Base-by-base conservation (phyloP, 2,329 filamentous ascomycete genomes). In the Penicillium digitatum region DNA sequence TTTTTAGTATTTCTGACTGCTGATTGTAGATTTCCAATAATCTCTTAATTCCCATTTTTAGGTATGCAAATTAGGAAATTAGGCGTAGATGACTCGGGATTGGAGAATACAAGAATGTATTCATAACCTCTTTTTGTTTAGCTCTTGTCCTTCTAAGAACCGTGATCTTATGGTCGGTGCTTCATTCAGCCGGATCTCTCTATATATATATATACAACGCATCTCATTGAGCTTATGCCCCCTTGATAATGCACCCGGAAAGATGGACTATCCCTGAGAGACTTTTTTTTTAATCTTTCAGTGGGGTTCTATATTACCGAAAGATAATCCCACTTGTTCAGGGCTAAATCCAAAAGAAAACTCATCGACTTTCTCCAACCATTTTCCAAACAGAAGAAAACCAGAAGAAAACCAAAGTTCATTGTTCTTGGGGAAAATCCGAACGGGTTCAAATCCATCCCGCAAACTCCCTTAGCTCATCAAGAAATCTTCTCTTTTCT, bases 391-490 rank as follows among this genome's bases (percentile, higher is more conserved):
- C 3, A 24, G 22, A 51, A 27, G 27, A 12, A 34, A 38, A 48
- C 11, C 5, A 14, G 5, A 49, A 49, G 32, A 48, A 42, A 44
- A 37, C 16, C 14, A 10, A 20, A 12, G 12, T 32, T 32, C 14
- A 22, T 43, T 35, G 22, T 43, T 27, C 29, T 39, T 48, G 50
- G 45, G 48, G n/a, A 9, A 44, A 43, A 43, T 46, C 59, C 57
- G 58, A 59, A 61, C 57, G 52, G 54, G 56, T 51, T 54, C 55
- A 55, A 43, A 45, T 45, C 29, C 48, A 50, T 43, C 47, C 70
- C 70, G 70, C 70, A 72, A 71, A 65, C 62, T 68, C 65, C 70
- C 70, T 70, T 70, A 69, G 66, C 61, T 70, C 68, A 64, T 69
- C 66, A 55, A 52, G 34, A 44, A 45, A 44, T 35, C 50, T 43